Percentiles rank a stretch among this genome's conserved stretches.
Evolutionary conservation across 768 basidiomycete genomes (phyloP).

Genomic region (Glaciozyma antarctica): DNA sequence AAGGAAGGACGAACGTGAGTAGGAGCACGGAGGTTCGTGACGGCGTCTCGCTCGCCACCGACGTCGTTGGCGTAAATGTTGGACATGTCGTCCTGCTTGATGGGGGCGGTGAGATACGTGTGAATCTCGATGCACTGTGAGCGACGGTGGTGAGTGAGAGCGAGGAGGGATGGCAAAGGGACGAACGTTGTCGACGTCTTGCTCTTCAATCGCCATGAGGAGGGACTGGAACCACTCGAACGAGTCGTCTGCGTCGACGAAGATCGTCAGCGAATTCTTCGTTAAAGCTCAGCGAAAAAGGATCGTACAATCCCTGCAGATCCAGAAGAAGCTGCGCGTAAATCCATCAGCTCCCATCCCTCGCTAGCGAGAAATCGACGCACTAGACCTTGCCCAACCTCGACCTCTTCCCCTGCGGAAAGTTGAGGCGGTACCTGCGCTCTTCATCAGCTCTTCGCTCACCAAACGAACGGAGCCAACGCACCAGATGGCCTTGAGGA

Average conservation of each 20-base stretch:
- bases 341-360: neutral
- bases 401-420: slow-evolving; percentile 61
- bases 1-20: slow-evolving; percentile 63
- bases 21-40: slow-evolving; percentile 77
- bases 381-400: slow-evolving; percentile 65
- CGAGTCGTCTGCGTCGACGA: neutral
- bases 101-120: slow-evolving; percentile 77
- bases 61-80: slow-evolving; percentile 74
- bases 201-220: slow-evolving; percentile 83
- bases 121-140: slow-evolving; percentile 57
- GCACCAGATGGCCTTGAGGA: slow-evolving; percentile 48
- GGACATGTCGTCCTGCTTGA: slow-evolving; percentile 86
- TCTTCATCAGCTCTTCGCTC: slow-evolving; percentile 39
- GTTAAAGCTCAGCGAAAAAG: neutral
- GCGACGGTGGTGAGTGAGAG: neutral
- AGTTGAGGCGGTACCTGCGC: slow-evolving; percentile 95
- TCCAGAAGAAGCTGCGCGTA: slow-evolving; percentile 30
- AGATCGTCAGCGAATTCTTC: neutral
- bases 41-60: slow-evolving; percentile 82
- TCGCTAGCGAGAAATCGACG: neutral
- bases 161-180: neutral
- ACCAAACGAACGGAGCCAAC: neutral
- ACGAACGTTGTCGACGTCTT: slow-evolving; percentile 59
- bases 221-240: slow-evolving; percentile 66
- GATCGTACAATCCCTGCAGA: slow-evolving; percentile 28